These are phyloP conservation scores for Chlorencoelia australis DNA, from an alignment of 2,329 filamentous ascomycete species.

Conservation along the genomic window DNA sequence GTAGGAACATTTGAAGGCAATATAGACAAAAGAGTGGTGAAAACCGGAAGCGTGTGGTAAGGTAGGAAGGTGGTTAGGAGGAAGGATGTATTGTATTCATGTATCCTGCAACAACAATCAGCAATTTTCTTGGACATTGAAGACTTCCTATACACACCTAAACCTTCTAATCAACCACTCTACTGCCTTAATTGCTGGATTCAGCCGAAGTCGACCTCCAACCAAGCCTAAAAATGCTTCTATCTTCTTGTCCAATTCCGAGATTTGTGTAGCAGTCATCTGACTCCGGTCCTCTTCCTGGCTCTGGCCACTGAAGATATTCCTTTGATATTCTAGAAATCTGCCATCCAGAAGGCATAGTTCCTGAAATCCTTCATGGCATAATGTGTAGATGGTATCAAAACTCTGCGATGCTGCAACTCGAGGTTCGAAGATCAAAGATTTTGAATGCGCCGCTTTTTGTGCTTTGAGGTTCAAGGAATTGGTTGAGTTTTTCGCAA, in stretches of 20 bases:
- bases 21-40: conserved; percentile 78
- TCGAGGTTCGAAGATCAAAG: conserved; percentile 81
- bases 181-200: conserved; percentile 79
- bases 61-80: conserved; percentile 82
- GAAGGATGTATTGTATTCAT: conserved; percentile 76
- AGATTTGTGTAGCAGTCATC: conserved; percentile 73
- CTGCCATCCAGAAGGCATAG: conserved; percentile 77
- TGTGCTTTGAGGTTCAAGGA: conserved; percentile 89
- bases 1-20: conserved; percentile 64
- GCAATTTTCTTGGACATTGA: background rate
- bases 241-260: conserved; percentile 65
- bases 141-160: conserved; percentile 42
- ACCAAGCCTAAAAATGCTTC: conserved; percentile 76
- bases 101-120: conserved; percentile 47
- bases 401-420: conserved; percentile 83
- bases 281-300: conserved; percentile 78
- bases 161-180: conserved; percentile 95
- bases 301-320: conserved; percentile 89
- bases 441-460: conserved; percentile 85
- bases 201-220: conserved; percentile 66
- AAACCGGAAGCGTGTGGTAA: conserved; percentile 79
- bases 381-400: conserved; percentile 78
- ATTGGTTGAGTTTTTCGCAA: conserved; percentile 81
- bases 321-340: conserved; percentile 64
- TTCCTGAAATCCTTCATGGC: conserved; percentile 82